These are phyloP conservation scores for Phaeosphaeria sp. DNA, from an alignment of 2,329 filamentous ascomycete genomes.

Conservation along the genomic window DNA sequence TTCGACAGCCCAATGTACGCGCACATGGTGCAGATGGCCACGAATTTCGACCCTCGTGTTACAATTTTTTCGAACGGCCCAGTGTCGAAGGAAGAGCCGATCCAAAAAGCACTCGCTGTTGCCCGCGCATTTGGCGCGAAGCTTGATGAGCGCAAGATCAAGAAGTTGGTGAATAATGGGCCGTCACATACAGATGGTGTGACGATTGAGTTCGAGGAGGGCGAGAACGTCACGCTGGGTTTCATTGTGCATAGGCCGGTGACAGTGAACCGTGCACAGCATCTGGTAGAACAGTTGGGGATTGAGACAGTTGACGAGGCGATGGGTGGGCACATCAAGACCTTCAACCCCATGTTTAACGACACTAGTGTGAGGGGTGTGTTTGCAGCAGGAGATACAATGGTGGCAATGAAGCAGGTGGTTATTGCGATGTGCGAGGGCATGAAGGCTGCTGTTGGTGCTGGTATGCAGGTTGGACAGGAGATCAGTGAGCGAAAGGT, in stretches of 20 bases:
- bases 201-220: conserved; percentile 36
- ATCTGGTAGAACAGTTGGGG: conserved; percentile 39
- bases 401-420: conserved; percentile 41
- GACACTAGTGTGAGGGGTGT: conserved; percentile 59
- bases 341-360: conserved; percentile 53
- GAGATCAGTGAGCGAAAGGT: conserved; percentile 24
- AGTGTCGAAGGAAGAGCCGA: conserved; percentile 9
- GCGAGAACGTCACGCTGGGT: conserved; percentile 31
- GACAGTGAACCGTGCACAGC: conserved; percentile 40
- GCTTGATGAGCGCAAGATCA: conserved; percentile 34
- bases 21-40: conserved; percentile 35
- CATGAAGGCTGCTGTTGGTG: conserved; percentile 34
- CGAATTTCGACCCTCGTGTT: conserved; percentile 29
- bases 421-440: conserved; percentile 39
- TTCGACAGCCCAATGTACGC: conserved; percentile 27
- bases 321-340: conserved; percentile 53
- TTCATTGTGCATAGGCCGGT: conserved; percentile 34
- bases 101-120: conserved; percentile 28
- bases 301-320: conserved; percentile 47
- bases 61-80: conserved; percentile 38
- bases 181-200: conserved; percentile 30
- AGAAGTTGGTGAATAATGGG: conserved; percentile 35
- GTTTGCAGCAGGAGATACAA: conserved; percentile 61
- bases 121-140: conserved; percentile 28
- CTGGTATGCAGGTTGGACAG: conserved; percentile 27